Base-by-base conservation (phyloP, 371 early-diverging fungal species). In the Mucor mucedo region DNA sequence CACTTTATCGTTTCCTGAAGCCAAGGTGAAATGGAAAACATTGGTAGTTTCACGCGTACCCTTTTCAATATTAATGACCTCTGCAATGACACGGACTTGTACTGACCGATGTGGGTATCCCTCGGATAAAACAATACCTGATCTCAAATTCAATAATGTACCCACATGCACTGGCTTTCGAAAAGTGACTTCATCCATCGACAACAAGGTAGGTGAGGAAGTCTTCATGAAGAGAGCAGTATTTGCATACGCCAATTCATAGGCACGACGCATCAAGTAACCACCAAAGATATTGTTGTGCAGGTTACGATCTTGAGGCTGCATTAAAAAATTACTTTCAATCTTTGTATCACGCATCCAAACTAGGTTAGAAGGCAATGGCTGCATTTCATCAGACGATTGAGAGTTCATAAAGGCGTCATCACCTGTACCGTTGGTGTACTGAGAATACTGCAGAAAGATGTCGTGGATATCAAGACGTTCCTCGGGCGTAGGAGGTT, bases 201-300 rank as follows among this genome's bases (percentile, higher is more conserved):
- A 88, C 29, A 90, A 69, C 50, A 93, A 85, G 2, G 62, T 73
- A 16, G 72, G 68, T 9, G 66, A 66, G 2, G 83, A 74, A 10
- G 78, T 66, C 10, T 82, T 79, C 60, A 84, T 78, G 53, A 86
- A 91, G 5, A 92, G 69, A 0, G 85, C 76, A 0, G 89, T 91
- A 38, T 89, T 89, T 29, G 89, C 78, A 79, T 83, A 92, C 2
- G 92, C 94, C 0, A 98, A 81, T 65, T 93, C 92, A 63, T 85
- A 91, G 2, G 92, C 93, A 49, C 90, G 79, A 39, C 88, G 86
- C 91, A 91, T 90, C 41, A 69, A 58, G 55, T 88, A 90, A 30
- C 91, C 92, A 62, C 98, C 98, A 86, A 98, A 98, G 45, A 97
- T 92, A 71, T 89, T 92, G 66, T 91, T 87, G 70, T 98, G 95